Evolutionary conservation across 495 filamentous ascomycete species (phyloP).

Genomic region (Penicillium arizonense): DNA sequence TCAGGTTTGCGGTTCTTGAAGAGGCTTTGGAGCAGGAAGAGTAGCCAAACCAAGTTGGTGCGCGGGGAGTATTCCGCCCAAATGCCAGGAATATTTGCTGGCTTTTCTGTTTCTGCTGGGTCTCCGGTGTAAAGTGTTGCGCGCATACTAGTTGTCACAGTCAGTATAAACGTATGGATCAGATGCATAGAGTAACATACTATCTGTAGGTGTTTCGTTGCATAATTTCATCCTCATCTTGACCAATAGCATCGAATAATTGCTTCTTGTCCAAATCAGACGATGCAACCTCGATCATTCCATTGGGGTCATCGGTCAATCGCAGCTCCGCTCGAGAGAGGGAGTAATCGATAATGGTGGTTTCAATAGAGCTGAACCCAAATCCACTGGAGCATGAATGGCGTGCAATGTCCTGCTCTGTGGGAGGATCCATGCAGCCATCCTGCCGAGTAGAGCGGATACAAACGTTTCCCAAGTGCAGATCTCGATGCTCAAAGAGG

Average conservation of each 20-base stretch:
- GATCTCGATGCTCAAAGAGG: conserved; percentile 85
- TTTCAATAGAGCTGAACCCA: conserved; percentile 66
- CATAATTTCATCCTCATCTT: conserved; percentile 43
- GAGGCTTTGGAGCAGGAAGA: conserved; percentile 47
- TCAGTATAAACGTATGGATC: conserved; percentile 9
- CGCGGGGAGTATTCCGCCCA: conserved; percentile 47
- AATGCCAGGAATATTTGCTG: conserved; percentile 33
- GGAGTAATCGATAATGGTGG: conserved; percentile 89
- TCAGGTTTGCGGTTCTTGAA: conserved; percentile 40
- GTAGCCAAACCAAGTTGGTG: conserved; percentile 53
- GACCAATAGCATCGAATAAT: conserved; percentile 44
- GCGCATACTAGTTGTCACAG: conserved; percentile 33
- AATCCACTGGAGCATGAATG: conserved; percentile 49
- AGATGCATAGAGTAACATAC: conserved; percentile 24
- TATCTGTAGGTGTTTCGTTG: conserved; percentile 42
- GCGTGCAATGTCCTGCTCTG: conserved; percentile 27
- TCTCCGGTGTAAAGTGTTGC: conserved; percentile 36
- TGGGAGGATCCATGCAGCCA: conserved; percentile 33
- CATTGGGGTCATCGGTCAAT: conserved; percentile 21
- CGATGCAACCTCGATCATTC: conserved; percentile 37
- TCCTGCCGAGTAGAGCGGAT: conserved; percentile 49
- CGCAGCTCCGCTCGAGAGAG: conserved; percentile 63
- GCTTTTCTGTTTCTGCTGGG: conserved; percentile 29
- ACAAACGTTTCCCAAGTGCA: conserved; percentile 88
- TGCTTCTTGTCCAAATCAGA: conserved; percentile 47